phyloP scores from a whole-genome alignment of 768 basidiomycete genomes.

The Sporobolomyces pararoseus region DNA sequence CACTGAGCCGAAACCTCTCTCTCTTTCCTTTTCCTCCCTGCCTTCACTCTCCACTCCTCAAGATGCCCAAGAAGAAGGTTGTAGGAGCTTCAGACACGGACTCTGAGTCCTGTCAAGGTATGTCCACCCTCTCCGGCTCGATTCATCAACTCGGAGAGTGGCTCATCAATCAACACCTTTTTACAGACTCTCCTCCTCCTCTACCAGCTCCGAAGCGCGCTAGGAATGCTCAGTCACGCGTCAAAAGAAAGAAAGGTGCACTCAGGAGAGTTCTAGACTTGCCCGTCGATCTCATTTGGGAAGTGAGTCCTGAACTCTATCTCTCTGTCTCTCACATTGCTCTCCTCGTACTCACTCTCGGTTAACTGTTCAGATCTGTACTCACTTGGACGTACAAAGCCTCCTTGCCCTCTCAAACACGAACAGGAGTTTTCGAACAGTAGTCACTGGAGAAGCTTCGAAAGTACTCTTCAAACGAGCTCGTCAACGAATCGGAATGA shows the following conservation, averaged over 20 bases:
- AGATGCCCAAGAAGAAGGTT: neutral
- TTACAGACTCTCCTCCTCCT: neutral
- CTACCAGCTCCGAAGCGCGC: neutral
- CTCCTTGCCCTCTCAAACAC: constrained; percentile 11
- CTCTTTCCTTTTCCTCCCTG: neutral
- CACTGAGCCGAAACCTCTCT: no score
- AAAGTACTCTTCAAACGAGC: neutral
- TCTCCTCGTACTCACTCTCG: neutral
- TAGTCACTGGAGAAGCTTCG: constrained; percentile 9
- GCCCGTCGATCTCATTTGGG: constrained; percentile 23
- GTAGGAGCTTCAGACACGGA: no score
- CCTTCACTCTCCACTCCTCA: neutral
- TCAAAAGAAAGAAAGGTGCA: constrained; percentile 3
- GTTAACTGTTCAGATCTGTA: constrained; percentile 1
- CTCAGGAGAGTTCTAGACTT: constrained; percentile 1
- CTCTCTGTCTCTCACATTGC: no score
- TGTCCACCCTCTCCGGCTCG: no score
- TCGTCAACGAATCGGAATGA: constrained; percentile 7
- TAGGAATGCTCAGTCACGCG: neutral
- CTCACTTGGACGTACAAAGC: constrained; percentile 6
- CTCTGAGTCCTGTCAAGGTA: no score
- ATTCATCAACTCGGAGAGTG: no score
- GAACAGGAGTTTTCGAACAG: constrained; percentile 8
- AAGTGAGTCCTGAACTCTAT: neutral
- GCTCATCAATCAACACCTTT: no score